Percentiles rank a stretch among this genome's conserved stretches.
These are phyloP conservation scores for Mrakia blollopis DNA, from an alignment of 768 basidiomycete genomes.

Conservation along the genomic window DNA sequence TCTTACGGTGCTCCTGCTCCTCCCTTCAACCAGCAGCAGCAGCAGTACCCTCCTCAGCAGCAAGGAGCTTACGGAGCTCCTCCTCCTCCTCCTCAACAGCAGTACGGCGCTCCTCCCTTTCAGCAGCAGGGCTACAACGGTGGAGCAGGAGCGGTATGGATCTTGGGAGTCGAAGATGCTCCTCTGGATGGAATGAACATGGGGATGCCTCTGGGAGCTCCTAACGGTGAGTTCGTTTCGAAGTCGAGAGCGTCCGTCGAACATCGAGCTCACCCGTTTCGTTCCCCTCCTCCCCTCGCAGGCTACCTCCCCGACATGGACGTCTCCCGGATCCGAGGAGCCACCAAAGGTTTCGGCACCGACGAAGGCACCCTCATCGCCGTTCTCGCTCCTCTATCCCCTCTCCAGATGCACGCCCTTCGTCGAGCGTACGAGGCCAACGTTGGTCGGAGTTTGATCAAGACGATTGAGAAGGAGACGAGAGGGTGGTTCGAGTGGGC, in stretches of 20 bases:
- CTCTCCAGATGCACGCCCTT: constrained; percentile 44
- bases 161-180: neutral
- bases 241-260: neutral
- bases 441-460: constrained; percentile 39
- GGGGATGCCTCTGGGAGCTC: constrained; percentile 17
- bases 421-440: constrained; percentile 42
- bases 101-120: neutral
- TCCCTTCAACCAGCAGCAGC: neutral
- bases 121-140: neutral
- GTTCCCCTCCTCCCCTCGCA: constrained; percentile 26
- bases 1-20: neutral
- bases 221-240: neutral
- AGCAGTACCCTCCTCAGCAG: neutral
- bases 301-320: constrained; percentile 44
- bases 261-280: too few relatives aligned
- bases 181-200: constrained; percentile 29
- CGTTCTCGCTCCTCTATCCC: constrained; percentile 40
- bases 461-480: constrained; percentile 45
- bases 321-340: constrained; percentile 44
- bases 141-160: neutral
- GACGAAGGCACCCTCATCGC: constrained; percentile 43
- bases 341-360: constrained; percentile 46
- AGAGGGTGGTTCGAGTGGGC: constrained; percentile 38
- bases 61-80: constrained; percentile 6
- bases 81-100: constrained; percentile 10